phyloP scores from a whole-genome alignment of 495 filamentous ascomycete species.

The Chaetomium fimeti region DNA sequence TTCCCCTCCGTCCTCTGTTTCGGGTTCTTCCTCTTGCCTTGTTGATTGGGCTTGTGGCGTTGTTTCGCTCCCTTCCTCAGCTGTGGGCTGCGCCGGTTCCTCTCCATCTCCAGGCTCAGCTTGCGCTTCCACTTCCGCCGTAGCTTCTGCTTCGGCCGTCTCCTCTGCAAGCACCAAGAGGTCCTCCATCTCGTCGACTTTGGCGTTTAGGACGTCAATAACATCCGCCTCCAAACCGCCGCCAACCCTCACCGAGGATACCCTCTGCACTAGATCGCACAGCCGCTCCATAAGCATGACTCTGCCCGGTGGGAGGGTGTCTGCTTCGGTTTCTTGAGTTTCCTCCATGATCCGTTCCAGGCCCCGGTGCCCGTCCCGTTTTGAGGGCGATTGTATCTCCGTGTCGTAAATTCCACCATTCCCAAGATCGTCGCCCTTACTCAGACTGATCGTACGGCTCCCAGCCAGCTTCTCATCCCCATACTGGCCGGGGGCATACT shows the following conservation, averaged over 20 bases:
- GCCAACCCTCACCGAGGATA: slow-evolving; percentile 30
- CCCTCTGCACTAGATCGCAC: slow-evolving; percentile 44
- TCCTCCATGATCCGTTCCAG: background rate
- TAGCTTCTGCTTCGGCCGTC: slow-evolving; percentile 17
- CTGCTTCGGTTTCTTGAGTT: slow-evolving; percentile 13
- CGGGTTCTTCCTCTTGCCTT: background rate
- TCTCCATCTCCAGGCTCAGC: background rate
- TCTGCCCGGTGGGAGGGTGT: slow-evolving; percentile 44
- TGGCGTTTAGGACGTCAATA: slow-evolving; percentile 40
- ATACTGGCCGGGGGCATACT: background rate
- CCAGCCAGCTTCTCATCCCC: background rate
- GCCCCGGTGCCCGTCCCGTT: background rate
- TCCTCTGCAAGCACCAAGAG: slow-evolving; percentile 27
- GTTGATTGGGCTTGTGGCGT: background rate
- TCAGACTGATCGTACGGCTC: background rate
- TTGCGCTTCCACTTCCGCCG: background rate
- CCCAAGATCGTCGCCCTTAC: slow-evolving; percentile 5
- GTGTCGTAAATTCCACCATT: background rate
- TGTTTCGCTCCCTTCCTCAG: background rate
- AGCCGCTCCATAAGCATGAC: slow-evolving; percentile 47
- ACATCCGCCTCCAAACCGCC: slow-evolving; percentile 30
- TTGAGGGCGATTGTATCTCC: background rate
- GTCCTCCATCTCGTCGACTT: slow-evolving; percentile 50
- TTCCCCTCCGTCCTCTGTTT: background rate
- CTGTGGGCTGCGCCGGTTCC: background rate